These are phyloP conservation scores for Cephalotrichum gorgonifer DNA, from an alignment of 2,329 filamentous ascomycete genomes.

Conservation along the genomic window DNA sequence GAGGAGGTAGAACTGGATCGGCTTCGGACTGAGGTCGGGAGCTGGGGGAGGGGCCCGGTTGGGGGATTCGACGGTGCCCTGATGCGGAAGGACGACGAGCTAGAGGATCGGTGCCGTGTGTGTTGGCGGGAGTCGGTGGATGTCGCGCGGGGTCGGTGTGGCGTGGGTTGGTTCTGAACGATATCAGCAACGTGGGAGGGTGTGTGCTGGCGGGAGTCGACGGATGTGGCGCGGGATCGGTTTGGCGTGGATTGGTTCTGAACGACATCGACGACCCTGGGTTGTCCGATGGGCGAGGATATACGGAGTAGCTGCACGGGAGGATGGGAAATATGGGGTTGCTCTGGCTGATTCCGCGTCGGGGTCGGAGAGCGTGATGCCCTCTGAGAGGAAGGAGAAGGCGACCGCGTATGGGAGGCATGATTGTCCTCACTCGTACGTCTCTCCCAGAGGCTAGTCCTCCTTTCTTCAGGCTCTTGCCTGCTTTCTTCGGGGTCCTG, in stretches of 20 bases:
- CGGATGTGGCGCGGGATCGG: not conserved
- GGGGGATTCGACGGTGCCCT: not conserved
- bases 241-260: not conserved
- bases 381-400: too few species aligned
- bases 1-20: not conserved
- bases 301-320: not conserved
- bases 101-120: not conserved
- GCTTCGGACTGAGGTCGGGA: not conserved
- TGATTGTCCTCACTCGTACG: not conserved
- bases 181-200: too few species aligned
- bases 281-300: not conserved
- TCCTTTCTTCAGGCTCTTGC: not conserved
- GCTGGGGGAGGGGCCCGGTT: not conserved
- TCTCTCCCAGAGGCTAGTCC: slow-evolving; percentile 1
- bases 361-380: too few species aligned
- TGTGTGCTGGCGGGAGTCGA: not conserved
- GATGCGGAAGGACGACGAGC: not conserved
- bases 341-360: too few species aligned
- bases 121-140: not conserved
- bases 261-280: not conserved
- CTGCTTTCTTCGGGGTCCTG: not conserved
- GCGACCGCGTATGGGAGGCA: not conserved
- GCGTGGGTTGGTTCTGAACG: not conserved
- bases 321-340: not conserved
- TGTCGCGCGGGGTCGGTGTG: not conserved